These are phyloP conservation scores for Geranium rotundifolium DNA, from an alignment of 345 rosid species.

Conservation along the genomic window DNA sequence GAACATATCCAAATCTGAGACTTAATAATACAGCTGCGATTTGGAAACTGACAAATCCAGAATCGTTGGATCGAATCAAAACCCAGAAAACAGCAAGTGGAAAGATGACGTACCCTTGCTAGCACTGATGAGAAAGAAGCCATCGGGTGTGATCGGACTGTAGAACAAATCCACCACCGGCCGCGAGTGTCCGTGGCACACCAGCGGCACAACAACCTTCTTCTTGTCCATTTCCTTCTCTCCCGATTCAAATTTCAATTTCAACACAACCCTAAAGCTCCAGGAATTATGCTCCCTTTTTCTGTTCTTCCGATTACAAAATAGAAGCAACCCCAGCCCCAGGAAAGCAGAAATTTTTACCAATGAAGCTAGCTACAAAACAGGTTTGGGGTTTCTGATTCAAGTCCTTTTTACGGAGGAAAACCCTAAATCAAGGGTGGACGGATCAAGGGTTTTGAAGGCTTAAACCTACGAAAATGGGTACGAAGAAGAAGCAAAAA, in stretches of 20 bases:
- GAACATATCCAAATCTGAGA: not conserved
- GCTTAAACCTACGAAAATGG: not conserved
- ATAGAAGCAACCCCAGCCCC: not conserved
- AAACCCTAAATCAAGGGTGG: not conserved
- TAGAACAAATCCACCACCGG: slow-evolving; percentile 57
- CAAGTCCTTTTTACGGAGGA: not conserved
- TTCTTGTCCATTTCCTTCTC: slow-evolving; percentile 40
- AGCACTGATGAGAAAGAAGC: slow-evolving; percentile 56
- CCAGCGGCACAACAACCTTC: slow-evolving; percentile 42
- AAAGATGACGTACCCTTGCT: slow-evolving; percentile 34
- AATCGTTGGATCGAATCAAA: not conserved
- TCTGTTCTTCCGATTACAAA: not conserved
- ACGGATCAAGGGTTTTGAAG: not conserved
- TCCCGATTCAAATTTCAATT: not conserved
- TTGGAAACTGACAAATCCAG: not conserved
- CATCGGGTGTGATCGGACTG: slow-evolving; percentile 55
- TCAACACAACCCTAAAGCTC: not conserved
- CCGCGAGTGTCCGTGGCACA: slow-evolving; percentile 59
- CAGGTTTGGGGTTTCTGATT: not conserved
- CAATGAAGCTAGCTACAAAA: not conserved
- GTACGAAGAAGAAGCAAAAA: not conserved
- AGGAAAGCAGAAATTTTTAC: not conserved
- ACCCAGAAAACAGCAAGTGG: not conserved
- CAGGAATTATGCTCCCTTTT: not conserved
- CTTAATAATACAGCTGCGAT: not conserved